Evolutionary conservation across 495 filamentous ascomycete species (phyloP), one percentile per base, ranked within the genome.

Genomic region (Sabuloglossum arenarium): DNA sequence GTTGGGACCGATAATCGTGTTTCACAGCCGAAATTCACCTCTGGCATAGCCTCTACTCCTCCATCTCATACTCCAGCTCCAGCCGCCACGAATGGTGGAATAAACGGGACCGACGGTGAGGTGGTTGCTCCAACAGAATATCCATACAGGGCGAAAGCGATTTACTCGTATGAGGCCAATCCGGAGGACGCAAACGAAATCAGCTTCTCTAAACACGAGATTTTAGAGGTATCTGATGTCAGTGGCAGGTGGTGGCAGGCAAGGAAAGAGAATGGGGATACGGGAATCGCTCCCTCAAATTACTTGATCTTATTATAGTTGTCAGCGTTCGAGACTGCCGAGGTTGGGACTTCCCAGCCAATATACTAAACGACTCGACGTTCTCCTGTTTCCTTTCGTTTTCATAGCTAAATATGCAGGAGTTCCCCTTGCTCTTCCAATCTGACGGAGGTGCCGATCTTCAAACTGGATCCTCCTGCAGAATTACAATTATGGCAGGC

Each of bases 191-290:
- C 88, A 47, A 97, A 98, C 67, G 91, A 98, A 68, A 97, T 98
- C 59, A 89, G 85, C 60, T 98, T 98, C 75, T 75, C 79, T 49
- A 97, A 97, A 70, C 86, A 97, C 62, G 91, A 98, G 68, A 86
- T 96, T 56, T 74, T 98, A 45, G 90, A 98, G 67, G 90, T 98
- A 56, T 94, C 86, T 46, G 91, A 98, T 62, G 93, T 98, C 56
- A 94, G 87, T 63, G 91, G 91, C 29, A 71, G 91, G 69, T 98
- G 91, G 91, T 98, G 91, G 91, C 91, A 98, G 71, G 91, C 91
- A 59, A 80, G 86, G 71, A 96, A 97, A 71, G 78, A 87, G 66
- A 95, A 69, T 60, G 91, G 91, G 64, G 88, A 96, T 62, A 96
- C 91, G 53, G 91, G 91, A 61, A 95, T 97, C 68, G 91, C 91